phyloP scores from a whole-genome alignment of 108 stramenopile species.

The Mediolabrus comicus region DNA sequence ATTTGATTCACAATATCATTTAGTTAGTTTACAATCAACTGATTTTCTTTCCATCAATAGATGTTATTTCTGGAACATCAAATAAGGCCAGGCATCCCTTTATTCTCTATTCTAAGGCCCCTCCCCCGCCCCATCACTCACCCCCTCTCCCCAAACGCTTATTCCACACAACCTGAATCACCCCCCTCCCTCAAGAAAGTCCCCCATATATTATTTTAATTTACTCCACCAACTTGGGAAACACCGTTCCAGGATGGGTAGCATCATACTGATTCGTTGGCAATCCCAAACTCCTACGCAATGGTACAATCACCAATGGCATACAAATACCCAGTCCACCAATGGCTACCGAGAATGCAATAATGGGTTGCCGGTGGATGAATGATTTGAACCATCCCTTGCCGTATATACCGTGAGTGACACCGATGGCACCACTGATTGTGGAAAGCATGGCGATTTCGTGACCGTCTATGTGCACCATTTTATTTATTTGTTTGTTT shows the following conservation, averaged over 20 bases:
- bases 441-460: slow-evolving; percentile 74
- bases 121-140: too few relatives aligned
- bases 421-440: slow-evolving; percentile 56
- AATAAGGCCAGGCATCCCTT: too few relatives aligned
- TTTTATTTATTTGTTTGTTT: slow-evolving; percentile 25
- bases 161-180: too few relatives aligned
- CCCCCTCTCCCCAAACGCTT: too few relatives aligned
- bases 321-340: slow-evolving; percentile 56
- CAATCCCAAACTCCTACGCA: slow-evolving; percentile 72
- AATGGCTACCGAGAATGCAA: slow-evolving; percentile 69
- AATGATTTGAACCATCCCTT: slow-evolving; percentile 78
- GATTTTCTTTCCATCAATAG: too few relatives aligned
- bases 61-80: too few relatives aligned
- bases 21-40: too few relatives aligned
- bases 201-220: neutral
- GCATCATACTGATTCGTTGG: slow-evolving; percentile 90
- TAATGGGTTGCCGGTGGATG: slow-evolving; percentile 80
- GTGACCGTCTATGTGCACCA: slow-evolving; percentile 84
- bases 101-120: too few relatives aligned
- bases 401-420: slow-evolving; percentile 68
- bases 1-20: too few relatives aligned
- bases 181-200: neutral
- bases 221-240: slow-evolving; percentile 64
- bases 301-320: slow-evolving; percentile 71
- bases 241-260: slow-evolving; percentile 52